Base-by-base conservation (phyloP, 306 rosid genomes). In the Betula pendula region DNA sequence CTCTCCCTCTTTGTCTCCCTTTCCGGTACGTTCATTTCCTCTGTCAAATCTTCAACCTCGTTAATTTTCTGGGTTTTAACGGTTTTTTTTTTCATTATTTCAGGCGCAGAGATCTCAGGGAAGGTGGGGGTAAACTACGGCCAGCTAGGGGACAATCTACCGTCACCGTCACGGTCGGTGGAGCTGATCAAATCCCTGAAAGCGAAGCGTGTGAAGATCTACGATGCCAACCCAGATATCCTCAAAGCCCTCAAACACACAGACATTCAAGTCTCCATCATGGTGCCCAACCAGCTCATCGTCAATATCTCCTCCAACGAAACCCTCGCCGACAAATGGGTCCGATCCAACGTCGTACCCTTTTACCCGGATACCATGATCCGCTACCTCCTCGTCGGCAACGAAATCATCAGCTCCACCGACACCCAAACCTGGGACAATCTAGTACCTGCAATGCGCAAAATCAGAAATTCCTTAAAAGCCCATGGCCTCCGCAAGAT, bases 351-450 rank as follows among this genome's bases (percentile, higher is more conserved):
- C 20, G 67, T 94, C 2, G 66, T 82, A 0, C 96, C 97, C 0
- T 91, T 81, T 35, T 85, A 91, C 80, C 86, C 86, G 0, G 17
- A 85, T 0, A 86, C 93, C 4, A 76, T 69, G 29, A 91, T 93
- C 67, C 97, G 98, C 0, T 88, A 87, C 88, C 90, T 93, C 59
- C 91, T 93, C 47, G 92, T 91, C 40, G 97, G 98, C 20, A 93
- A 93, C 77, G 98, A 93, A 68, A 82, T 93, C 74, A 75, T 90
- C 43, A 79, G 85, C 72, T 33, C 15, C 19, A 43, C 90, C 71
- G 43, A 70, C 11, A 85, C 81, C 33, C 38, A 71, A 65, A 68
- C 81, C 48, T 88, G 96, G 97, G 6, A 72, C 60, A 70, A 73
- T 31, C 80, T 94, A 10, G 96, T 94, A 0, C 90, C 93, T 3